Conservation (phyloP, 306 rosid genomes). For the Astragalus membranaceus region DNA sequence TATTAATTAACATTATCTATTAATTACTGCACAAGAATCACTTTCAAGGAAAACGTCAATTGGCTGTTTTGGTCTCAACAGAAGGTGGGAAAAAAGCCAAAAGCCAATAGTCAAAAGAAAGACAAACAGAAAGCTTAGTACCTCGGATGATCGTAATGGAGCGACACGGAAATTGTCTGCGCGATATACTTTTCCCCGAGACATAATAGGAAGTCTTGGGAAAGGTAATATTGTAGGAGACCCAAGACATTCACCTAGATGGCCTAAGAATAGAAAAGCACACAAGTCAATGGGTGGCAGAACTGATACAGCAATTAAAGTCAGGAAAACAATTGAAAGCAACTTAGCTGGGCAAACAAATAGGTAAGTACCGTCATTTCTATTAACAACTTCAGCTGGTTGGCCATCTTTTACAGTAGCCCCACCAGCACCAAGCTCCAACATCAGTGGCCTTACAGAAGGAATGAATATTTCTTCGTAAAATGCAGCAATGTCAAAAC, state of each 20-base stretch:
- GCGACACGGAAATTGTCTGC: slow-evolving; percentile 84
- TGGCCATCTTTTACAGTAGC: slow-evolving; percentile 36
- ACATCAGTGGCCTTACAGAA: slow-evolving; percentile 66
- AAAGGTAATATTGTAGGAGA: not conserved
- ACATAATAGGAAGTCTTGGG: slow-evolving; percentile 35
- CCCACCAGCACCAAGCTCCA: slow-evolving; percentile 75
- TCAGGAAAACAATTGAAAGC: not conserved
- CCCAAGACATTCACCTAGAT: too few species aligned
- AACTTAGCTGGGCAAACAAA: not conserved
- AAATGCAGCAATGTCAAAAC: slow-evolving; percentile 73
- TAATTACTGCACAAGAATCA: too few species aligned
- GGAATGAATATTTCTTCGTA: slow-evolving; percentile 82
- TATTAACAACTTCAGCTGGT: slow-evolving; percentile 53
- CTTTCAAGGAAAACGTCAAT: too few species aligned
- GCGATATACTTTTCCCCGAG: slow-evolving; percentile 85
- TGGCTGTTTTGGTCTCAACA: too few species aligned
- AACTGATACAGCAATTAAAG: slow-evolving; percentile 4
- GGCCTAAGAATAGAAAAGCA: too few species aligned
- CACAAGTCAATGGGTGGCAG: not conserved
- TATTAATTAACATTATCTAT: too few species aligned
- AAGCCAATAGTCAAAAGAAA: not conserved
- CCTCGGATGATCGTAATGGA: slow-evolving; percentile 90
- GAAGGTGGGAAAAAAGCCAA: too few species aligned
- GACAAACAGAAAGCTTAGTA: slow-evolving; percentile 24
- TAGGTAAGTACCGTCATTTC: slow-evolving; percentile 47